Conservation (phyloP, 495 filamentous ascomycete species). For the Penicillium longicatenatum region DNA sequence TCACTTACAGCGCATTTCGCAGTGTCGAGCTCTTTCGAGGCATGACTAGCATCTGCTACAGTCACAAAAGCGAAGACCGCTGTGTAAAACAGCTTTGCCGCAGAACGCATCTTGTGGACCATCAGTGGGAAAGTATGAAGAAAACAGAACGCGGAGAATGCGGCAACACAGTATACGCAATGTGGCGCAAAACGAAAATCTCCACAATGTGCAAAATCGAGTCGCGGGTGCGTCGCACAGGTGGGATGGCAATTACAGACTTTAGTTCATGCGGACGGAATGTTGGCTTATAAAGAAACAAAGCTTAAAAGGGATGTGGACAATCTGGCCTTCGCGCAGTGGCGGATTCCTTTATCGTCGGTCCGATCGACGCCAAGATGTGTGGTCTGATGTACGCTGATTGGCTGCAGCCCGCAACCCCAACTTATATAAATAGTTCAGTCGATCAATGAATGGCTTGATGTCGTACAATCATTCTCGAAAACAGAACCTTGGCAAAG, state of each 20-base stretch:
- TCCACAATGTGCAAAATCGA: neutral
- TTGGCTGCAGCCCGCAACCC: neutral
- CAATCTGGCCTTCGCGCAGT: neutral
- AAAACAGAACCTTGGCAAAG: too few species aligned
- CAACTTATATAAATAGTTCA: neutral
- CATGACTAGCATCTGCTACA: slow-evolving; percentile 46
- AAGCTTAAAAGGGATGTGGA: neutral
- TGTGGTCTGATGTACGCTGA: neutral
- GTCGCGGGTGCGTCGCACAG: neutral
- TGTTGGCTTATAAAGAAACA: neutral
- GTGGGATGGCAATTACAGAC: neutral
- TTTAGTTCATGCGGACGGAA: neutral
- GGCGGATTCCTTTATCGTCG: neutral
- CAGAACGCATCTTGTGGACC: slow-evolving; percentile 41
- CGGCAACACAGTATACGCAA: neutral
- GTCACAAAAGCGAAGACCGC: slow-evolving; percentile 72
- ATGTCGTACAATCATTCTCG: neutral
- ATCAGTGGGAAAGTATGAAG: neutral
- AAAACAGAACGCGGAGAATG: neutral
- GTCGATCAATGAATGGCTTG: neutral
- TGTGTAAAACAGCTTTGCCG: slow-evolving; percentile 70
- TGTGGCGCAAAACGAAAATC: slow-evolving; percentile 5
- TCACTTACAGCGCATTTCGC: slow-evolving; percentile 68
- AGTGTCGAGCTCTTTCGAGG: slow-evolving; percentile 33
- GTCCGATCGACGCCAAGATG: neutral